A percentile compares a stretch with the other conserved stretches of the same genome.
phyloP scores from a whole-genome alignment of 257 asterid genomes.

The Solanum etuberosum region DNA sequence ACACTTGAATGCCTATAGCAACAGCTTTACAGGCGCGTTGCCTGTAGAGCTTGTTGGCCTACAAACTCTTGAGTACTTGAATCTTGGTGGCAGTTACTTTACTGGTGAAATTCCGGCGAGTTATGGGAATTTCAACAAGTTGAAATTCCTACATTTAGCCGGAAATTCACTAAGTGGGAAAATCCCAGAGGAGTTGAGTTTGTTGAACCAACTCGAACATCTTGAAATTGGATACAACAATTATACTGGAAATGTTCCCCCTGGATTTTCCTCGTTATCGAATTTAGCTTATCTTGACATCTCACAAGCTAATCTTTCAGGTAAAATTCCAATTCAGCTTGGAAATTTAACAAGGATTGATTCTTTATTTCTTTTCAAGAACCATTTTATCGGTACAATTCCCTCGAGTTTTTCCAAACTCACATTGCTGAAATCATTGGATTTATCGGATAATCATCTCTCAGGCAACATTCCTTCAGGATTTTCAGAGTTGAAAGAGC shows the following conservation, averaged over 20 bases:
- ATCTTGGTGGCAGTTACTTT: conserved; percentile 88
- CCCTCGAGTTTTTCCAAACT: conserved; percentile 39
- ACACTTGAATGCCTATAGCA: conserved; percentile 54
- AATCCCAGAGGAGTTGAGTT: conserved; percentile 47
- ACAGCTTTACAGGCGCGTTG: conserved; percentile 59
- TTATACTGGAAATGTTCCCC: conserved; percentile 40
- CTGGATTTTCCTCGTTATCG: conserved; percentile 23
- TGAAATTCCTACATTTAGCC: conserved; percentile 38
- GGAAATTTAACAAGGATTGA: conserved; percentile 41
- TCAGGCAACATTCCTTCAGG: conserved; percentile 53
- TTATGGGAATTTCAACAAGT: conserved; percentile 34
- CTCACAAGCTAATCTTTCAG: conserved; percentile 60
- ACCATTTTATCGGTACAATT: conserved; percentile 43
- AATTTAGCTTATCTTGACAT: conserved; percentile 55
- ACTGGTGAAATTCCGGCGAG: conserved; percentile 50
- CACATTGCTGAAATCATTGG: conserved; percentile 34
- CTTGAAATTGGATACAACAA: conserved; percentile 70
- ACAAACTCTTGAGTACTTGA: conserved; percentile 52
- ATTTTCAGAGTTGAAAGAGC: conserved; percentile 31
- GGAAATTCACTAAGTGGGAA: conserved; percentile 60
- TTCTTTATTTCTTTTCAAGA: conserved; percentile 38
- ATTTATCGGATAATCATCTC: conserved; percentile 59
- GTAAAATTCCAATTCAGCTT: conserved; percentile 50
- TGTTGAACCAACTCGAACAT: conserved; percentile 38
- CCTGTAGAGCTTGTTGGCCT: conserved; percentile 45